Evolutionary conservation across 176 grass and related monocot species (phyloP).

Genomic region (Triticum urartu): DNA sequence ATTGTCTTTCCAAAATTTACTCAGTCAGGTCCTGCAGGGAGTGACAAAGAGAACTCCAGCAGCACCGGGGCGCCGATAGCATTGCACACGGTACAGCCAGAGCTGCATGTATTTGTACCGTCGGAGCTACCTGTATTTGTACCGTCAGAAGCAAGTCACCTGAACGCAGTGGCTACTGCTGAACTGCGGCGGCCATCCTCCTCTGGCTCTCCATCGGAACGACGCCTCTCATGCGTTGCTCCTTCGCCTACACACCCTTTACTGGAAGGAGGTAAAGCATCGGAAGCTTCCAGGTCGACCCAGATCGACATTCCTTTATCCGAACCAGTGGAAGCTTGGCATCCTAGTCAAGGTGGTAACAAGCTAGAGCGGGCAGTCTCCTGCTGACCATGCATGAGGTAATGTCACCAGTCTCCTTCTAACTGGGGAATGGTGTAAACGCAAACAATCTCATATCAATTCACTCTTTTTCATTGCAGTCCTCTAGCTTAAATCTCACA

Average conservation of each 20-base stretch:
- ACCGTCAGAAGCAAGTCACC: constrained; percentile 28
- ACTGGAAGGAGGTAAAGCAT: background rate
- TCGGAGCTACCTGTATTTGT: background rate
- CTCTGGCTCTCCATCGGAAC: constrained; percentile 36
- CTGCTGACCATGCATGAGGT: constrained; percentile 37
- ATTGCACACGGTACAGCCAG: constrained; percentile 27
- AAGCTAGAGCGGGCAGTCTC: constrained; percentile 21
- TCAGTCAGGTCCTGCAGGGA: constrained; percentile 71
- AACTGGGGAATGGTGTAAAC: background rate
- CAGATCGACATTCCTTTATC: background rate
- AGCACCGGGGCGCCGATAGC: constrained; percentile 32
- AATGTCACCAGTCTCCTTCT: background rate
- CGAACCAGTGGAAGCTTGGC: constrained; percentile 4
- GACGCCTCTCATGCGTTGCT: constrained; percentile 31
- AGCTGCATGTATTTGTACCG: constrained; percentile 27
- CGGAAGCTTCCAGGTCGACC: constrained; percentile 16
- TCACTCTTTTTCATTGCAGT: background rate
- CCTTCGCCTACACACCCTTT: constrained; percentile 49
- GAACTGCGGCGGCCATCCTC: constrained; percentile 20
- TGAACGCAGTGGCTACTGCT: constrained; percentile 34
- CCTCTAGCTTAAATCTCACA: background rate
- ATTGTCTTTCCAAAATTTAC: constrained; percentile 53
- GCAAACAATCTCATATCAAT: background rate
- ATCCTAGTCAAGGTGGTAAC: constrained; percentile 6
- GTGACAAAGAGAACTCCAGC: constrained; percentile 35